Conservation (phyloP, 176 grass and related monocot genomes). For the Puccinellia tenuiflora region DNA sequence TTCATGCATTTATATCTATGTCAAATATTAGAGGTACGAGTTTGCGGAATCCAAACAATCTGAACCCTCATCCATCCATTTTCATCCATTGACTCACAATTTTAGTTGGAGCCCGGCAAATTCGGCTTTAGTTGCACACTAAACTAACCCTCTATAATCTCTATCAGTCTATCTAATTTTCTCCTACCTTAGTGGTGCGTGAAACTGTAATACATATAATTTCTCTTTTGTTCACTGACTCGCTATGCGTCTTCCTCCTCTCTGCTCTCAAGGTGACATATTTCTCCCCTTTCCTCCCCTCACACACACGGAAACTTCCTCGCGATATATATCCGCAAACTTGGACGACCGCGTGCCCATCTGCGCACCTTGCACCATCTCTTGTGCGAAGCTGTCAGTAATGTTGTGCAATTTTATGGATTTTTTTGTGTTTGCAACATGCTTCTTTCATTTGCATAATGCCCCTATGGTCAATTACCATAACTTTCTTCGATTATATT, state of each 20-base stretch:
- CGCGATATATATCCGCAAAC: neutral
- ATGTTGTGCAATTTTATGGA: neutral
- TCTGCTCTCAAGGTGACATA: neutral
- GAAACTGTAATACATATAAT: neutral
- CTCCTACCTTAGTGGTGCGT: neutral
- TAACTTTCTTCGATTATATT: neutral
- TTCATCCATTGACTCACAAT: neutral
- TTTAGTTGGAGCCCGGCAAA: neutral
- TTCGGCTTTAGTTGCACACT: neutral
- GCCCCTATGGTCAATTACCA: neutral
- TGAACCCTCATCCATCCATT: neutral
- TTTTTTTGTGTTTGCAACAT: neutral
- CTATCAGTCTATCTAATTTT: neutral
- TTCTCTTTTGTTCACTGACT: neutral
- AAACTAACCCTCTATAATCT: neutral
- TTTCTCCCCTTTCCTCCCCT: neutral
- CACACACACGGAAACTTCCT: neutral
- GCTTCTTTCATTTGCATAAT: neutral
- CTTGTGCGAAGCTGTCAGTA: neutral
- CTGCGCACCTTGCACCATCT: neutral
- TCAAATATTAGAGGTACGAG: neutral
- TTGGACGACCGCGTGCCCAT: neutral
- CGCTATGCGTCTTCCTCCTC: neutral
- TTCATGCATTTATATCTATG: neutral
- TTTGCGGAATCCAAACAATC: neutral